phyloP scores from a whole-genome alignment of 2,329 filamentous ascomycete species.

The Microsporum ferrugineum region DNA sequence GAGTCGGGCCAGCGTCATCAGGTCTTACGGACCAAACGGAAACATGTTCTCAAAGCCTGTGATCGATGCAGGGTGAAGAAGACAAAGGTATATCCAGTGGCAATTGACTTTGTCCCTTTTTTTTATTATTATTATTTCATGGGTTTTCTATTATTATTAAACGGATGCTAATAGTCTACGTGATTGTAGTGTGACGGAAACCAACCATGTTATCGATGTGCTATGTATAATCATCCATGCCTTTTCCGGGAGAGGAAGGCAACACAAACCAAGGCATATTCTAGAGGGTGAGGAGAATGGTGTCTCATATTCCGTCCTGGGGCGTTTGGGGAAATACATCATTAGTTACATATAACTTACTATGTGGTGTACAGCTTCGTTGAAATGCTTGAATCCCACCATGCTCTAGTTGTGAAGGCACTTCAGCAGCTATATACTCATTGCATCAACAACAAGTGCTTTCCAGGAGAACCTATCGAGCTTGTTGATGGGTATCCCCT shows the following conservation, averaged over 20 bases:
- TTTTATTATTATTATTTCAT: conserved; percentile 4
- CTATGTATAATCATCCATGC: conserved; percentile 34
- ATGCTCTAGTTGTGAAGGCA: conserved; percentile 33
- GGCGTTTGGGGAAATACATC: background rate
- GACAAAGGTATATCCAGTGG: conserved; percentile 27
- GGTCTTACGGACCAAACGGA: conserved; percentile 34
- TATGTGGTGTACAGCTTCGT: conserved; percentile 26
- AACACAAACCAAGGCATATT: conserved; percentile 35
- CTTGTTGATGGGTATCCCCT: conserved; percentile 31
- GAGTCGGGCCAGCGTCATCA: conserved; percentile 30
- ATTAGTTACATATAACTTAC: background rate
- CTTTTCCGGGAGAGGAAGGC: conserved; percentile 35
- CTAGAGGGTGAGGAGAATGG: conserved; percentile 25
- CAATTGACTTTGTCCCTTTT: background rate
- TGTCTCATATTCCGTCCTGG: conserved; percentile 2
- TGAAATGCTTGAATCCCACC: conserved; percentile 36
- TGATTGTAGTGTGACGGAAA: conserved; percentile 33
- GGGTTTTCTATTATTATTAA: conserved; percentile 8
- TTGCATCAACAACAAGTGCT: conserved; percentile 33
- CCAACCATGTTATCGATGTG: conserved; percentile 35
- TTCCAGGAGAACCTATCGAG: conserved; percentile 34
- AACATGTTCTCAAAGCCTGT: conserved; percentile 36
- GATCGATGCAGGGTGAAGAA: conserved; percentile 38
- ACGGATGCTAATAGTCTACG: conserved; percentile 5
- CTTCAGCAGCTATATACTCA: conserved; percentile 33